These are phyloP conservation scores for Tanacetum coccineum DNA, from an alignment of 129 eudicot genomes.

Conservation along the genomic window DNA sequence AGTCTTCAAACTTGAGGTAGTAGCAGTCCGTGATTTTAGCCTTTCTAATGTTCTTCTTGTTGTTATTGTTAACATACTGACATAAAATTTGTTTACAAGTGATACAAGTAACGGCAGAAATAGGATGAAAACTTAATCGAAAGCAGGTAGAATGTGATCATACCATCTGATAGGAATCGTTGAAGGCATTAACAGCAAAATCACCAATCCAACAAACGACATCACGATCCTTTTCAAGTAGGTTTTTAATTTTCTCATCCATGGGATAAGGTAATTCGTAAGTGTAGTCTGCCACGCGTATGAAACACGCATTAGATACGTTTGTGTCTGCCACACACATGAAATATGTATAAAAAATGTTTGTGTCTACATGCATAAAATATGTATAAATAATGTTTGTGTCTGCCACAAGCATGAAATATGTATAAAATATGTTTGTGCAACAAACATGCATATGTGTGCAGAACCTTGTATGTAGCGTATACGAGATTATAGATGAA, in stretches of 20 bases:
- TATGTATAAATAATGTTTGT: too few relatives aligned
- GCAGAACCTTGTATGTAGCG: neutral
- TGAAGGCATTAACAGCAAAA: neutral
- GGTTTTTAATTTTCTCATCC: neutral
- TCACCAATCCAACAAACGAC: neutral
- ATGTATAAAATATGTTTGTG: neutral
- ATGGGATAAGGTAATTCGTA: too few relatives aligned
- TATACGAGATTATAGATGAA: too few relatives aligned
- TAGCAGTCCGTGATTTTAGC: neutral
- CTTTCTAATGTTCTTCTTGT: neutral
- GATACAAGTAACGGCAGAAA: neutral
- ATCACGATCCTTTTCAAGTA: neutral
- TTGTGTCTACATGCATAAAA: neutral
- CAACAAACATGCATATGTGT: neutral
- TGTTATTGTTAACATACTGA: neutral
- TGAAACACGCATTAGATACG: too few relatives aligned
- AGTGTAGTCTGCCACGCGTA: neutral
- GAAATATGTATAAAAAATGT: too few relatives aligned
- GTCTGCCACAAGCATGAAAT: neutral
- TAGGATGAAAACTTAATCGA: neutral
- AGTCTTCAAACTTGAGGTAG: neutral
- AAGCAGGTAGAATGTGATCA: neutral
- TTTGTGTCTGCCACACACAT: neutral
- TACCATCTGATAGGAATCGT: conserved; percentile 4
- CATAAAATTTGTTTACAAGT: neutral